Conservation (phyloP, 2,329 filamentous ascomycete species). For the Setomelanomma holmii region DNA sequence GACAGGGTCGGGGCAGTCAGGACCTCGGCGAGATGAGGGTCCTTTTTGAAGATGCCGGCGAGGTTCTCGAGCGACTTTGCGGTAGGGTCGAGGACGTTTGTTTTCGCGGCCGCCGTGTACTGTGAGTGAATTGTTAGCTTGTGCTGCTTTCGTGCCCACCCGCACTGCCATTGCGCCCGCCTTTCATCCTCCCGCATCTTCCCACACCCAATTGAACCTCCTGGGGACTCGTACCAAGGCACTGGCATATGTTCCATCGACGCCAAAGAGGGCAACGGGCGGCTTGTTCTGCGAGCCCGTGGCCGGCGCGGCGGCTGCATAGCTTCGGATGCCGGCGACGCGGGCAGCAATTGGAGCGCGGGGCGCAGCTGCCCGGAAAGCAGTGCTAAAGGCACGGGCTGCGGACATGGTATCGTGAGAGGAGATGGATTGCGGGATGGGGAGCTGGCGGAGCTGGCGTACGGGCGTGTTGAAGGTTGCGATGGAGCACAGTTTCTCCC, state of each 20-base stretch:
- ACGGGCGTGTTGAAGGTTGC: slow-evolving; percentile 24
- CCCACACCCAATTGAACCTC: slow-evolving; percentile 21
- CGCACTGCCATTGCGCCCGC: slow-evolving; percentile 25
- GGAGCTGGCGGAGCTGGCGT: slow-evolving; percentile 30
- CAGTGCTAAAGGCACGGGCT: slow-evolving; percentile 63
- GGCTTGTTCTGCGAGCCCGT: slow-evolving; percentile 74
- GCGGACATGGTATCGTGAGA: slow-evolving; percentile 60
- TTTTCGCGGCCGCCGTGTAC: slow-evolving; percentile 97
- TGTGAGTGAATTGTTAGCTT: slow-evolving; percentile 54
- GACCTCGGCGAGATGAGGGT: slow-evolving; percentile 79
- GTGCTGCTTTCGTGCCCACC: too few relatives aligned
- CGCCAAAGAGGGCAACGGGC: slow-evolving; percentile 88
- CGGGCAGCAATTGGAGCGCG: slow-evolving; percentile 67
- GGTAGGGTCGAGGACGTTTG: slow-evolving; percentile 81
- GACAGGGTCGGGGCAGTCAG: slow-evolving; percentile 82
- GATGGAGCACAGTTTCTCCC: slow-evolving; percentile 28
- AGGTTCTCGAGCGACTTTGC: slow-evolving; percentile 80
- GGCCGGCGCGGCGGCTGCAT: slow-evolving; percentile 68
- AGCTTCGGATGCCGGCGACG: slow-evolving; percentile 73
- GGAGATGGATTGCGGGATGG: slow-evolving; percentile 46
- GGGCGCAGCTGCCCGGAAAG: slow-evolving; percentile 62
- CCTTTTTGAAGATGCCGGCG: slow-evolving; percentile 75
- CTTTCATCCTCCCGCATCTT: slow-evolving; percentile 29
- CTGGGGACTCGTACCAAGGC: slow-evolving; percentile 81
- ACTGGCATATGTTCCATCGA: slow-evolving; percentile 98